A percentile compares a stretch with the other conserved stretches of the same genome.
Conservation (phyloP, 192 early-diverging fungal genomes). For the Backusella circina region DNA sequence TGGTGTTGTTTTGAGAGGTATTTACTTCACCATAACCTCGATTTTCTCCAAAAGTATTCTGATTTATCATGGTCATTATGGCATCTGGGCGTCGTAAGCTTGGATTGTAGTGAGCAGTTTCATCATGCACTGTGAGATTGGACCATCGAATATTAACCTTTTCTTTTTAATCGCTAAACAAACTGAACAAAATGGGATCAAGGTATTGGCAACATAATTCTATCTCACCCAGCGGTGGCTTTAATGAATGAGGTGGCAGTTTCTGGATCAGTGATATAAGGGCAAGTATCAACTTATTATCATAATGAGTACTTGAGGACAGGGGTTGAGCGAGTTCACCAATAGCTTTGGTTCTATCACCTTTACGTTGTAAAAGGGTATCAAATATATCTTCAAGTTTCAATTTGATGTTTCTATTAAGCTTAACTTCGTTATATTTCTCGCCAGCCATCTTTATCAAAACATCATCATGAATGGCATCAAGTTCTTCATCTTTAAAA, state of each 20-base stretch:
- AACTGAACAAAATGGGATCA: background rate
- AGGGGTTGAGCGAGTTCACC: background rate
- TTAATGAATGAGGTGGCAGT: background rate
- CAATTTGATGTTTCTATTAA: background rate
- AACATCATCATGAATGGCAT: background rate
- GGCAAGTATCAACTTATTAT: background rate
- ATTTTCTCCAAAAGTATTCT: background rate
- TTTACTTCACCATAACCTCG: background rate
- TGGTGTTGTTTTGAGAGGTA: background rate
- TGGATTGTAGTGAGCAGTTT: background rate
- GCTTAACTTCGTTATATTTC: background rate
- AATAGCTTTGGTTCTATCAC: background rate
- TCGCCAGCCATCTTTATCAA: background rate
- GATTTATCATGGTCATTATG: background rate
- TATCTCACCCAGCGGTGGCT: background rate
- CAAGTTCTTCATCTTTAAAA: background rate
- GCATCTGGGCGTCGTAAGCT: background rate
- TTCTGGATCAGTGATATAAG: background rate
- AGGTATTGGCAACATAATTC: background rate
- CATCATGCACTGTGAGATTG: background rate
- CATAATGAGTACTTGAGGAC: background rate
- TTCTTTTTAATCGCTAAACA: background rate
- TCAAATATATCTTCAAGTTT: background rate
- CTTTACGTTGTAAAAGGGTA: background rate
- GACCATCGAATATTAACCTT: background rate